A percentile compares a stretch with the other conserved stretches of the same genome.
Evolutionary conservation across 345 rosid genomes (phyloP).

Genomic region (Mangifera indica): DNA sequence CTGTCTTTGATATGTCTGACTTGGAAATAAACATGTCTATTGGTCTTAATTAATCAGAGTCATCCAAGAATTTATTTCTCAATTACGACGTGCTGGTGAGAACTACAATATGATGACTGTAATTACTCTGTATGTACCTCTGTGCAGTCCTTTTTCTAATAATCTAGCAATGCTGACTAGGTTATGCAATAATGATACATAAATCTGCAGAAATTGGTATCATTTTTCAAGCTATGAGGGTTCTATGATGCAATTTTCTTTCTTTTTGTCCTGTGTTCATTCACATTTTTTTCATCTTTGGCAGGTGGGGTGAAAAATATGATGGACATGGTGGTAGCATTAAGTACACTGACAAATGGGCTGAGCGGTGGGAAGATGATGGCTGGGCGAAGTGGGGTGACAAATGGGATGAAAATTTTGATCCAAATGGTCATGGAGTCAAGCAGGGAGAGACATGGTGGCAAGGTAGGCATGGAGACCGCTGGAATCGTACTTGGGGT

Average conservation of each 20-base stretch:
- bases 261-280: background rate
- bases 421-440: conserved; percentile 69
- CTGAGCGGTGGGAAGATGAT: conserved; percentile 74
- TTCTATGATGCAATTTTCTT: background rate
- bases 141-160: background rate
- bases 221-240: background rate
- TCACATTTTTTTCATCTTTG: background rate
- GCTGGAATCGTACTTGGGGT: conserved; percentile 96
- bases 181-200: background rate
- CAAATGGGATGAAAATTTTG: conserved; percentile 95
- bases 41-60: background rate
- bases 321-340: conserved; percentile 86
- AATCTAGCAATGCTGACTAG: background rate
- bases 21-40: background rate
- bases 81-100: background rate
- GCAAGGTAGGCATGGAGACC: conserved; percentile 79
- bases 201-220: background rate
- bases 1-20: background rate
- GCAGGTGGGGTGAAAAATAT: conserved; percentile 93
- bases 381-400: conserved; percentile 98
- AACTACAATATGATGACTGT: conserved; percentile 8
- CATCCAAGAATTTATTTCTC: background rate
- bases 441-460: conserved; percentile 98
- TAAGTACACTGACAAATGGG: conserved; percentile 97
- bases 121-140: background rate